Evolutionary conservation across 176 grass and related monocot species (phyloP).

Genomic region (Oryza australiensis): DNA sequence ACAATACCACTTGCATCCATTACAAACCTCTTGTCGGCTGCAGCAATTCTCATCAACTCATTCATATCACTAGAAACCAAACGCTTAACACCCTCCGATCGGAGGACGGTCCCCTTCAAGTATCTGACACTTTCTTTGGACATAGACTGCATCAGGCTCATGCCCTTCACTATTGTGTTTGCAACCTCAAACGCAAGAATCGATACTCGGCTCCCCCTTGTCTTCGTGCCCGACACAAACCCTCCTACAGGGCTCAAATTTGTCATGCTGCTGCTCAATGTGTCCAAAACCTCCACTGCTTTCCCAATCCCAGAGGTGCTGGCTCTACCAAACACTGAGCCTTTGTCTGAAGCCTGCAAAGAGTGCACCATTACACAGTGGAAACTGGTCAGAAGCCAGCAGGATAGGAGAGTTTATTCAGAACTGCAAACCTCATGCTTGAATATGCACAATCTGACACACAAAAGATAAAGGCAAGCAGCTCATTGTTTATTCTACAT

Average conservation of each 20-base stretch:
- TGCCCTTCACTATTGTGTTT: conserved; percentile 73
- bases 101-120: conserved; percentile 47
- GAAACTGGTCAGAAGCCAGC: neutral
- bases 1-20: neutral
- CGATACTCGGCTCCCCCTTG: conserved; percentile 59
- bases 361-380: neutral
- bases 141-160: conserved; percentile 57
- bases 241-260: conserved; percentile 63
- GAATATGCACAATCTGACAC: neutral
- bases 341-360: conserved; percentile 49
- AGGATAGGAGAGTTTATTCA: neutral
- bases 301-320: conserved; percentile 76
- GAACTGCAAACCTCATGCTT: neutral
- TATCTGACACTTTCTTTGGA: conserved; percentile 57
- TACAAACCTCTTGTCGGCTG: conserved; percentile 60
- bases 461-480: neutral
- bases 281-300: conserved; percentile 81
- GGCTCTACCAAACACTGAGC: conserved; percentile 58
- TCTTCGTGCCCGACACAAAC: conserved; percentile 40
- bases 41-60: conserved; percentile 53
- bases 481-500: neutral
- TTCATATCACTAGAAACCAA: conserved; percentile 51
- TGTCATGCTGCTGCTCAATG: conserved; percentile 75
- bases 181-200: conserved; percentile 93
- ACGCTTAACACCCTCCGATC: conserved; percentile 46